Conservation (phyloP, 805 yeast genomes). For the Saccharomyces jurei region DNA sequence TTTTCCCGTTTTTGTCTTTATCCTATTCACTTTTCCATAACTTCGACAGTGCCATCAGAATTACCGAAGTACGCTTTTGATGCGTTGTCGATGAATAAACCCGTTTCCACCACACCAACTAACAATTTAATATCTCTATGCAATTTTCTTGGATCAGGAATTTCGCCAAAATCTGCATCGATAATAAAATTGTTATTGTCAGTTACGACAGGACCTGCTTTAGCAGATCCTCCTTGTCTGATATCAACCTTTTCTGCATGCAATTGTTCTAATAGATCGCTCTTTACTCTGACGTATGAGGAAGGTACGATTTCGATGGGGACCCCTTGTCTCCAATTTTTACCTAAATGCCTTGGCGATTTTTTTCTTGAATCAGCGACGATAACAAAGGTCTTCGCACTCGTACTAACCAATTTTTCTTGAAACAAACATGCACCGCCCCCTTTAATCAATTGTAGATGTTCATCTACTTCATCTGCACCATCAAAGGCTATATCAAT, state of each 20-base stretch:
- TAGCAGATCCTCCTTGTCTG: slow-evolving; percentile 82
- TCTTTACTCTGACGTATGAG: slow-evolving; percentile 68
- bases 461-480: slow-evolving; percentile 88
- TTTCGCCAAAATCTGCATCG: slow-evolving; percentile 86
- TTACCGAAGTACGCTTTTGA: slow-evolving; percentile 84
- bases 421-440: slow-evolving; percentile 98
- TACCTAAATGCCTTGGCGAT: slow-evolving; percentile 59
- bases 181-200: slow-evolving; percentile 90
- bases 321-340: slow-evolving; percentile 79
- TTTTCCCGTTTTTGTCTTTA: not conserved
- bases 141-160: slow-evolving; percentile 43
- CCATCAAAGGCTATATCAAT: slow-evolving; percentile 96
- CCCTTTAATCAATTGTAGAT: slow-evolving; percentile 85
- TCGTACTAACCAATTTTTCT: slow-evolving; percentile 85
- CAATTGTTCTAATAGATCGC: slow-evolving; percentile 42
- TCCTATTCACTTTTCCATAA: slow-evolving; percentile 20
- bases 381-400: slow-evolving; percentile 66
- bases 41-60: slow-evolving; percentile 54
- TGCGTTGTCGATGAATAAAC: slow-evolving; percentile 68
- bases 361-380: slow-evolving; percentile 92
- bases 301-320: slow-evolving; percentile 94
- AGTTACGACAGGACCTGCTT: slow-evolving; percentile 95
- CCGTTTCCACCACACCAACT: slow-evolving; percentile 95
- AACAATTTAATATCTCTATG: slow-evolving; percentile 61
- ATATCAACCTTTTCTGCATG: slow-evolving; percentile 53